These are phyloP conservation scores for Debaryomycetaceae sp. DNA, from an alignment of 1,139 yeast species.

Conservation along the genomic window DNA sequence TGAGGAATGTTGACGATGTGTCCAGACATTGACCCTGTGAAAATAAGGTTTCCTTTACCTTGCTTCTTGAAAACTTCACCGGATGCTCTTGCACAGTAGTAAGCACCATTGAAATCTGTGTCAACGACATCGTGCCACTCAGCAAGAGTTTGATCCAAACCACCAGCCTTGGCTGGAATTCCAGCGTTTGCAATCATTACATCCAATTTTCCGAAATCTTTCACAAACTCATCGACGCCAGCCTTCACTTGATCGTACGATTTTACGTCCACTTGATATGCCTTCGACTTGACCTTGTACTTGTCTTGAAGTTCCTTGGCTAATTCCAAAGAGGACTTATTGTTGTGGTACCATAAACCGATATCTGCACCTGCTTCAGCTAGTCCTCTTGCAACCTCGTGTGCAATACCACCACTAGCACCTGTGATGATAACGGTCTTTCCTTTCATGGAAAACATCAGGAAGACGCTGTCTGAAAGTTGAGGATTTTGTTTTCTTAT, in stretches of 20 bases:
- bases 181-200: slow-evolving; percentile 19
- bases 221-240: slow-evolving; percentile 10
- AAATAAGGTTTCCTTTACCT: slow-evolving; percentile 51
- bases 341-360: slow-evolving; percentile 2
- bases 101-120: slow-evolving; percentile 55
- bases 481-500: slow-evolving; percentile 5
- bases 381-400: slow-evolving; percentile 2
- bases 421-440: slow-evolving; percentile 1
- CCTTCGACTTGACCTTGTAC: not conserved
- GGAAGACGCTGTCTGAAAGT: slow-evolving; percentile 5
- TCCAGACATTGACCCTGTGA: slow-evolving; percentile 63
- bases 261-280: slow-evolving; percentile 3
- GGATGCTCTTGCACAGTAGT: slow-evolving; percentile 55
- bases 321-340: not conserved
- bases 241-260: slow-evolving; percentile 3
- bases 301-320: slow-evolving; percentile 2
- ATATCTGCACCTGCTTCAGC: slow-evolving; percentile 4
- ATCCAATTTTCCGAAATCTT: slow-evolving; percentile 14
- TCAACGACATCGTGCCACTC: slow-evolving; percentile 18
- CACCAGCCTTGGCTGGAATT: slow-evolving; percentile 12
- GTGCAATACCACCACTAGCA: slow-evolving; percentile 3
- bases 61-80: slow-evolving; percentile 48
- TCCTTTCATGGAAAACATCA: slow-evolving; percentile 3
- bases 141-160: slow-evolving; percentile 3
- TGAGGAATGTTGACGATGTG: slow-evolving; percentile 54